Percentiles rank a stretch among this genome's conserved stretches.
Evolutionary conservation across 225 moss, liverwort and hornwort genomes (phyloP).

Genomic region (Ulota crispa): DNA sequence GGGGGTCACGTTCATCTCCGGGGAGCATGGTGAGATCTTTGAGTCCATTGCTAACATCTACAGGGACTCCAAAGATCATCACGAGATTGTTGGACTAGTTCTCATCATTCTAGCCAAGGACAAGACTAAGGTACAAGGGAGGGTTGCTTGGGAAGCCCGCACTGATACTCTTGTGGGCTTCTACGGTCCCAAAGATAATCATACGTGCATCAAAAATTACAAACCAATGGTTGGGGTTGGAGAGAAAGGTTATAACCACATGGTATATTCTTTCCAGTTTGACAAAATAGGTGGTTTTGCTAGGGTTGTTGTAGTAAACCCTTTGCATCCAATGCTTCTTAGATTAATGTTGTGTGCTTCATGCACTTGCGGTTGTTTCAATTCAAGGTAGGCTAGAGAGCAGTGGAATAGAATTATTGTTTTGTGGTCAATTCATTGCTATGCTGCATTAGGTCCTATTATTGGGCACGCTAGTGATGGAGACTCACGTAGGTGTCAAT

Average conservation of each 20-base stretch:
- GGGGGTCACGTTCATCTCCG: too few relatives aligned
- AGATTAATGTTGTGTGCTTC: background rate
- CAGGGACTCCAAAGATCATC: too few relatives aligned
- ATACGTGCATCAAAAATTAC: background rate
- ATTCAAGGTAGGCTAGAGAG: background rate
- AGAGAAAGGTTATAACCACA: background rate
- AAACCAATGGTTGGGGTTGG: background rate
- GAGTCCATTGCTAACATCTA: too few relatives aligned
- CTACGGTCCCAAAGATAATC: background rate
- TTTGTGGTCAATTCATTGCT: background rate
- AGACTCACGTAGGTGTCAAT: background rate
- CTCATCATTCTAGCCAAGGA: too few relatives aligned
- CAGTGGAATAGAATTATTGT: background rate
- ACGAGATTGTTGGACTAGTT: too few relatives aligned
- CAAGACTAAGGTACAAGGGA: too few relatives aligned
- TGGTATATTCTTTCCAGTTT: background rate
- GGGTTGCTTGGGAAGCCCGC: too few relatives aligned
- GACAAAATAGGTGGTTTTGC: background rate
- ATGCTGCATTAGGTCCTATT: background rate
- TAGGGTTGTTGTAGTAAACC: background rate
- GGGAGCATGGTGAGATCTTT: too few relatives aligned
- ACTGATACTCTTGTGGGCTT: too few relatives aligned
- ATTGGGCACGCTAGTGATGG: background rate
- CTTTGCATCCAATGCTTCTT: background rate
- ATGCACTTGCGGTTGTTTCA: background rate